Conservation (phyloP, 257 asterid genomes). For the Apocynum venetum region DNA sequence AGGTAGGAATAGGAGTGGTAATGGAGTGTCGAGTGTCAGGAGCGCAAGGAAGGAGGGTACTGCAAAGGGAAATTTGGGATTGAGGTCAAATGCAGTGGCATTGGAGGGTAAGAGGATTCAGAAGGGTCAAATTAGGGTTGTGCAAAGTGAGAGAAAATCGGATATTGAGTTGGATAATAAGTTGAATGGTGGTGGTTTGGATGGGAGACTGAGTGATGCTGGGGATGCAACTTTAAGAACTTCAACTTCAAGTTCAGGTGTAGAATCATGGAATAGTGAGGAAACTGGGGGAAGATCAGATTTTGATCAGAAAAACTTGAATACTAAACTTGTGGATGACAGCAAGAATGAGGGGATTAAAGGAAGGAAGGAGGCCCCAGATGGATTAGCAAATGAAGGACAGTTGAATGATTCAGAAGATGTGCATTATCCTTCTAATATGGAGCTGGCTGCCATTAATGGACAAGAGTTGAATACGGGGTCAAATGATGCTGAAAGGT, state of each 20-base stretch:
- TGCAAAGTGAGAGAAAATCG: constrained; percentile 43
- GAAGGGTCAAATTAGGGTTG: constrained; percentile 40
- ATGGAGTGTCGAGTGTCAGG: constrained; percentile 36
- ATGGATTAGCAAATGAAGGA: constrained; percentile 35
- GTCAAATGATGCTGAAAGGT: constrained; percentile 30
- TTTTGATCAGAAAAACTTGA: constrained; percentile 27
- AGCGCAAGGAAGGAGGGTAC: constrained; percentile 44
- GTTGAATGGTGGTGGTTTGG: constrained; percentile 30
- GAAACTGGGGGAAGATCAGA: constrained; percentile 30
- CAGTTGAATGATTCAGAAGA: constrained; percentile 25
- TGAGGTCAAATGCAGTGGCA: constrained; percentile 37
- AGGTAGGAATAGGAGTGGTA: constrained; percentile 32
- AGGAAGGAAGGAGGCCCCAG: constrained; percentile 31
- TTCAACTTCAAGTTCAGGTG: constrained; percentile 29
- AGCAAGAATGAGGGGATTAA: constrained; percentile 22
- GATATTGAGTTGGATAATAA: constrained; percentile 43
- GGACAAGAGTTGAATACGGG: constrained; percentile 35
- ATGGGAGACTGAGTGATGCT: constrained; percentile 38
- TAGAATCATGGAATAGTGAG: constrained; percentile 39
- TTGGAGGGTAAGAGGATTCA: constrained; percentile 34
- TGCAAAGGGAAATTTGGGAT: constrained; percentile 38
- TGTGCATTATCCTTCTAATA: constrained; percentile 6
- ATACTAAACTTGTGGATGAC: constrained; percentile 21
- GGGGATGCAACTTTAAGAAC: constrained; percentile 40
- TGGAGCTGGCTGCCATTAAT: constrained; percentile 30